Evolutionary conservation across 2,329 filamentous ascomycete genomes (phyloP).

Genomic region (Ramularia endophylla): DNA sequence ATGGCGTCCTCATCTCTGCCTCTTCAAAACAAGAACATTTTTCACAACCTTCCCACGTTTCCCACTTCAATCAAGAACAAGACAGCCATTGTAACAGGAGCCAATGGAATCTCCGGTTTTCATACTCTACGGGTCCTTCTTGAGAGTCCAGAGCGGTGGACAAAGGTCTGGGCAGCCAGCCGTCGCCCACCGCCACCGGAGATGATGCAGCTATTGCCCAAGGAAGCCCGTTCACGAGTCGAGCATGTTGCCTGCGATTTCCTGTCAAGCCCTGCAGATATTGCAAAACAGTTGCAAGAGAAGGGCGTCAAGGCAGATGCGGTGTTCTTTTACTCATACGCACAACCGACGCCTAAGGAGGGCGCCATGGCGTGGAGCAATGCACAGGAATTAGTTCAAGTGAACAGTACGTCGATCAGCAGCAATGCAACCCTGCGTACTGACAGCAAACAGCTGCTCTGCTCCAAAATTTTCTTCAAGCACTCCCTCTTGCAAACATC

Average conservation of each 20-base stretch:
- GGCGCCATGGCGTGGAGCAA: constrained; percentile 44
- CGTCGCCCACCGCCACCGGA: constrained; percentile 39
- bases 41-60: constrained; percentile 45
- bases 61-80: constrained; percentile 38
- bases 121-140: constrained; percentile 47
- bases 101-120: constrained; percentile 50
- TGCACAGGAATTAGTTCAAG: constrained; percentile 44
- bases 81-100: constrained; percentile 49
- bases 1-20: constrained; percentile 25
- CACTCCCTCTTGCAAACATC: constrained; percentile 38
- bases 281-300: constrained; percentile 31
- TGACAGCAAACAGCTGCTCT: constrained; percentile 34
- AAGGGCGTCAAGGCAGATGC: constrained; percentile 36
- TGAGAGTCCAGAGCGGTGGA: constrained; percentile 45
- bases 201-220: constrained; percentile 33
- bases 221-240: constrained; percentile 23
- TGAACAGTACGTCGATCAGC: constrained; percentile 41
- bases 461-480: constrained; percentile 44
- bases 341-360: constrained; percentile 43
- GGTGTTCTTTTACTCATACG: constrained; percentile 51
- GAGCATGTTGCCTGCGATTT: constrained; percentile 33
- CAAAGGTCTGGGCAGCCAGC: constrained; percentile 47
- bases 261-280: constrained; percentile 32
- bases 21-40: constrained; percentile 38
- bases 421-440: constrained; percentile 13